Evolutionary conservation across 352 stramenopile species (phyloP).

Genomic region (Pythium rhizo-oryzae): DNA sequence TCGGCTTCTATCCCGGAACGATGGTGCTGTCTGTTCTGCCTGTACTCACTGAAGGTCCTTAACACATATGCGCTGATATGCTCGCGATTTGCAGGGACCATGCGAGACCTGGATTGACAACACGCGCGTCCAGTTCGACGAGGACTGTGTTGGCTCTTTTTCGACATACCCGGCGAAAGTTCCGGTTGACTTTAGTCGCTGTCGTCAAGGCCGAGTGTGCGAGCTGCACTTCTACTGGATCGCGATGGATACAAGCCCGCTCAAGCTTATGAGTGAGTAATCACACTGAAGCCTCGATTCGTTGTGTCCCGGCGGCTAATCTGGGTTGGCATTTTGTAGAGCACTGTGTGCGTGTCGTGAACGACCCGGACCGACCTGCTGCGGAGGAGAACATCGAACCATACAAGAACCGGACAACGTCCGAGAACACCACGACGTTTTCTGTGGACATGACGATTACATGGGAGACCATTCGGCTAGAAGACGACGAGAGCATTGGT

Average conservation of each 20-base stretch:
- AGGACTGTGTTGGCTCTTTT: slow-evolving; percentile 23
- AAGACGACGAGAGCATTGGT: not conserved
- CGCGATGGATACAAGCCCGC: slow-evolving; percentile 4
- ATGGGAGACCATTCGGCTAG: slow-evolving; percentile 20
- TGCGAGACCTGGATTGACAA: slow-evolving; percentile 31
- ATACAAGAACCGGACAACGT: slow-evolving; percentile 9
- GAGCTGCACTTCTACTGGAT: slow-evolving; percentile 35
- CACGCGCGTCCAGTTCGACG: slow-evolving; percentile 12
- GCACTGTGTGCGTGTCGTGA: slow-evolving; percentile 23
- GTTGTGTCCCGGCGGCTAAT: not conserved
- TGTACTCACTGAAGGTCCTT: not conserved
- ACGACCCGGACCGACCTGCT: slow-evolving; percentile 3
- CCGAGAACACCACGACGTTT: slow-evolving; percentile 10
- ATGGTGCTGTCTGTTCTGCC: not conserved
- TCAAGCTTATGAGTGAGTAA: slow-evolving; percentile 26
- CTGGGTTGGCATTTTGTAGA: slow-evolving; percentile 8
- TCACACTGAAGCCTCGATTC: not conserved
- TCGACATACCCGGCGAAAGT: slow-evolving; percentile 33
- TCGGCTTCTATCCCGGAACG: slow-evolving; percentile 11
- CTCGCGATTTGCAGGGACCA: too few species aligned
- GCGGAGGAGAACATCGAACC: slow-evolving; percentile 17
- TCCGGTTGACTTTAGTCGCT: slow-evolving; percentile 29
- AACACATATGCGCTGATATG: too few species aligned
- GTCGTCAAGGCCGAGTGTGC: slow-evolving; percentile 10
- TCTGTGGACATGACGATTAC: slow-evolving; percentile 19